Evolutionary conservation across 176 grass and related monocot genomes (phyloP).

Genomic region (Phoenix dactylifera): DNA sequence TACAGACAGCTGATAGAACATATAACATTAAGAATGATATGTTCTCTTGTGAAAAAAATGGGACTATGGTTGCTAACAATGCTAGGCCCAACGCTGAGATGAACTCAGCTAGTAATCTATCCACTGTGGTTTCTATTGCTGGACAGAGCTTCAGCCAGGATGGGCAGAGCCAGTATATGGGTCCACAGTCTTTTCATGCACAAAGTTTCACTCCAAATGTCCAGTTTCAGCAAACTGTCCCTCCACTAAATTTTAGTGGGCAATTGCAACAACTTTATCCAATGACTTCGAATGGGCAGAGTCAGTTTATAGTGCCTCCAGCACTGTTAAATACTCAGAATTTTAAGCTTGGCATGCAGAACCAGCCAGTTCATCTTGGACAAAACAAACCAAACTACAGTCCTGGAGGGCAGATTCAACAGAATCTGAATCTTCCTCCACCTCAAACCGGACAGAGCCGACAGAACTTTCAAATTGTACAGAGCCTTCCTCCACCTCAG

Average conservation of each 20-base stretch:
- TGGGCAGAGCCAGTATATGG: slow-evolving; percentile 24
- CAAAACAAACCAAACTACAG: slow-evolving; percentile 30
- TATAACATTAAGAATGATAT: slow-evolving; percentile 5
- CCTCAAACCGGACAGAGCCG: slow-evolving; percentile 21
- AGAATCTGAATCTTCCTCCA: slow-evolving; percentile 26
- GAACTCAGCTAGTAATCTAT: slow-evolving; percentile 16
- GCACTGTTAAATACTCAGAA: slow-evolving; percentile 25
- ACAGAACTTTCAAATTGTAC: slow-evolving; percentile 38
- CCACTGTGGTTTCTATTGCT: not conserved
- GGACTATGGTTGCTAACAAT: slow-evolving; percentile 12
- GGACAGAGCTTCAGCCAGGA: slow-evolving; percentile 31
- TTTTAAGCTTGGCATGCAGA: slow-evolving; percentile 33
- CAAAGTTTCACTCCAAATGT: slow-evolving; percentile 24
- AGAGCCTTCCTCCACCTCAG: slow-evolving; percentile 24
- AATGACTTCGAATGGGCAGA: slow-evolving; percentile 33
- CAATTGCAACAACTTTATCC: slow-evolving; percentile 39
- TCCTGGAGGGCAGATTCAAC: slow-evolving; percentile 30
- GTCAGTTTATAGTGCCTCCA: slow-evolving; percentile 31
- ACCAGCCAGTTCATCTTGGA: slow-evolving; percentile 30
- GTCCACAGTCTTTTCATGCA: slow-evolving; percentile 24
- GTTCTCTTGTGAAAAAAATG: slow-evolving; percentile 15
- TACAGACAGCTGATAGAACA: slow-evolving; percentile 12
- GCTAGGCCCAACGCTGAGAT: slow-evolving; percentile 30
- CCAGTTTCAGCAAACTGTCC: slow-evolving; percentile 31
- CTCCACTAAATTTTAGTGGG: slow-evolving; percentile 29